Evolutionary conservation across 306 rosid genomes (phyloP), one percentile per base, ranked within the genome.

Genomic region (Castanea crenata): DNA sequence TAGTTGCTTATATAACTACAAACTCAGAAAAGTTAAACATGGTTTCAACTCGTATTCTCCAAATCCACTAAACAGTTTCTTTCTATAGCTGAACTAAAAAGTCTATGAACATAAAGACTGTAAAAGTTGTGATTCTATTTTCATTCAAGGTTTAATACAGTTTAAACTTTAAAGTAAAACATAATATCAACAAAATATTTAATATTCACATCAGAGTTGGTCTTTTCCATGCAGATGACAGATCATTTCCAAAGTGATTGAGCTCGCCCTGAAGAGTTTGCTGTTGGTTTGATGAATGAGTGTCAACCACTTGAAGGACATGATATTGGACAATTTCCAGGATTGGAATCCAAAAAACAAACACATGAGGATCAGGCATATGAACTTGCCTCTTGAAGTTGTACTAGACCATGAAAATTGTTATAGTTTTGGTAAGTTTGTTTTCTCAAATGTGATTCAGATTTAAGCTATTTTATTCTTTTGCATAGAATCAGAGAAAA

Each of bases 301-400:
- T 91, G 92, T 81, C 88, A 75, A 76, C 83, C 90, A 6, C 88
- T 87, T 23, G 73, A 85, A 70, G 95, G 93, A 46, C 91, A 91
- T 74, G 97, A 91, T 77, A 92, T 94, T 58, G 97, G 99, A 64
- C 97, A 90, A 69, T 92, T 91, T 80, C 90, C 93, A 10, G 92
- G 89, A 64, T 62, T 88, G 82, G 87, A 80, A 56, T 55, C 85
- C 38, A 78, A 71, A 79, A 79, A 76, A 16, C 79, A 78, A 63
- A 79, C 73, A 20, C 79, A 79, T 10, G 84, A 85, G 51, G 74
- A 70, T n/a, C 79, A 71, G 49, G 75, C 83, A 21, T 68, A 74
- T 74, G 87, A 85, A 82, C 88, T 85, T 80, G 73, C 81, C 72
- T 35, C 72, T 38, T 68, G 72, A 68, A 68, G 72, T 18, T 67